A percentile compares a stretch with the other conserved stretches of the same genome.
Conservation (phyloP, 2,329 filamentous ascomycete species). For the Penicillium olsonii region DNA sequence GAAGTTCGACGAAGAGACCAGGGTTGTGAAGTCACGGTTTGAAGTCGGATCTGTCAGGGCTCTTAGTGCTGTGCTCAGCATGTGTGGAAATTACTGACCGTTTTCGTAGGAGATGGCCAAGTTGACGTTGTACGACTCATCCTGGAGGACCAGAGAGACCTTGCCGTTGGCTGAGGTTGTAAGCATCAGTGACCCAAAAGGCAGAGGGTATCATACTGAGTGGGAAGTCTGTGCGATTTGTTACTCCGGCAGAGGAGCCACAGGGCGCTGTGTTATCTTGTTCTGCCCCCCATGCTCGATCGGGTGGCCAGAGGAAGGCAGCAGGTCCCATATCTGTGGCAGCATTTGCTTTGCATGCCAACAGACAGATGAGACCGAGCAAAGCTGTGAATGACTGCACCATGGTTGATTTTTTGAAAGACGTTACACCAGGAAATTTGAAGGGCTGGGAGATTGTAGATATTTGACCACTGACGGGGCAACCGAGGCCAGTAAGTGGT, state of each 20-base stretch:
- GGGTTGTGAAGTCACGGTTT: constrained; percentile 43
- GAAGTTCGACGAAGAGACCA: constrained; percentile 35
- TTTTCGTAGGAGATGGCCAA: constrained; percentile 57
- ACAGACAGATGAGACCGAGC: constrained; percentile 10
- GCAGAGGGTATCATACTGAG: constrained; percentile 45
- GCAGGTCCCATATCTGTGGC: constrained; percentile 55
- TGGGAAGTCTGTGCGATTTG: constrained; percentile 59
- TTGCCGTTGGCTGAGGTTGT: constrained; percentile 51
- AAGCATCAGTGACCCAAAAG: not conserved
- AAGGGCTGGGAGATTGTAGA: too few relatives aligned
- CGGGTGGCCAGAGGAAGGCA: constrained; percentile 62
- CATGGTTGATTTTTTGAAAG: not conserved
- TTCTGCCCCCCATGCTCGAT: constrained; percentile 57
- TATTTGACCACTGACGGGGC: not conserved
- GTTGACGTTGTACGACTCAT: constrained; percentile 58
- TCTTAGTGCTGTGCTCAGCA: not conserved
- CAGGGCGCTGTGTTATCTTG: constrained; percentile 61
- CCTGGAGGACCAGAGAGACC: constrained; percentile 58
- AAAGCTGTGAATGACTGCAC: constrained; percentile 7
- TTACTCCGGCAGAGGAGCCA: constrained; percentile 51
- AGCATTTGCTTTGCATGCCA: constrained; percentile 2
- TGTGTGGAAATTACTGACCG: constrained; percentile 39
- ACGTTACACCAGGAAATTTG: not conserved
- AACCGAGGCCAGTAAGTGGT: not conserved
- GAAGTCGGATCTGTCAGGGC: constrained; percentile 37